Evolutionary conservation across 805 yeast genomes (phyloP).

Genomic region (Starmerella bacillaris): DNA sequence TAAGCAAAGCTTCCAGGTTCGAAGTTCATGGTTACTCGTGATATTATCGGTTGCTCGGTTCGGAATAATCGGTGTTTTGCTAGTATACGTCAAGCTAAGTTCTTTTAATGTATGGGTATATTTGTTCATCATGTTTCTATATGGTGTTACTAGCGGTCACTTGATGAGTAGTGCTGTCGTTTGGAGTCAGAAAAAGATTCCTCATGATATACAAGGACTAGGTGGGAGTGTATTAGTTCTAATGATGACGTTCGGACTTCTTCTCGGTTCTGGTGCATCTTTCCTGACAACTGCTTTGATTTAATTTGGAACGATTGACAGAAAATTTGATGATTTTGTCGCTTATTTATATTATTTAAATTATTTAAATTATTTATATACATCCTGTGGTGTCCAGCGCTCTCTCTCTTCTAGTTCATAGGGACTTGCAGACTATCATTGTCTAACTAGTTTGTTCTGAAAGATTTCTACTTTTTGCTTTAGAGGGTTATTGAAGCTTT

Average conservation of each 20-base stretch:
- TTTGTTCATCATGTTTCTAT: slow-evolving; percentile 48
- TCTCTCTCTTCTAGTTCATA: no score
- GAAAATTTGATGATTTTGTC: no score
- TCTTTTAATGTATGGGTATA: slow-evolving; percentile 30
- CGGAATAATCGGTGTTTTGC: slow-evolving; percentile 50
- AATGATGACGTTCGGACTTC: slow-evolving; percentile 58
- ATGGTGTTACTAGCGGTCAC: slow-evolving; percentile 83
- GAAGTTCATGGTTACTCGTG: slow-evolving; percentile 30
- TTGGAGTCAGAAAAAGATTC: slow-evolving; percentile 44
- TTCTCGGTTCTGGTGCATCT: slow-evolving; percentile 61
- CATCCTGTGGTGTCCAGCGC: no score
- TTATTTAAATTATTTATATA: no score
- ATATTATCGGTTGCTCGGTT: slow-evolving; percentile 37
- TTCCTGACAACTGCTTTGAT: slow-evolving; percentile 31
- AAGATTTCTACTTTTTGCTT: no score
- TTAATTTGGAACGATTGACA: no score
- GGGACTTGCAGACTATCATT: no score
- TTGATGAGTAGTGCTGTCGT: slow-evolving; percentile 63
- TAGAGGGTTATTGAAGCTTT: no score
- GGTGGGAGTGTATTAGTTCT: slow-evolving; percentile 88
- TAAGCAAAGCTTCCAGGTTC: slow-evolving; percentile 25
- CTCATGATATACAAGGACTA: slow-evolving; percentile 60
- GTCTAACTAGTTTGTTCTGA: no score
- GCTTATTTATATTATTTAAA: no score
- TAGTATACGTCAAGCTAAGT: slow-evolving; percentile 43